phyloP scores from a whole-genome alignment of 805 yeast genomes.

The Nakazawaea ambrosiae region DNA sequence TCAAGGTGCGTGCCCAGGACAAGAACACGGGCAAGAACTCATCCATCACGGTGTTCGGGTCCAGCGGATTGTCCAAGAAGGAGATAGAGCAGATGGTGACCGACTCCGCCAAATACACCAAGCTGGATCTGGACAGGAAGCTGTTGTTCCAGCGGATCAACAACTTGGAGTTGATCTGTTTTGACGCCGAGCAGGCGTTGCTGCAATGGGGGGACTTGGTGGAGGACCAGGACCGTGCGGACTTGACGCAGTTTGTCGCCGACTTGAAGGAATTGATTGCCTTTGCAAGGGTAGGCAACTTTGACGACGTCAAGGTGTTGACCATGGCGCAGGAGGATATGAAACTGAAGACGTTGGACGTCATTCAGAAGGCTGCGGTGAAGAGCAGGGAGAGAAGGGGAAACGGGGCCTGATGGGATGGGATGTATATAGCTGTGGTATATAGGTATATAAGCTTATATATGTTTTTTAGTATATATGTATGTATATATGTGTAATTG shows the following conservation, averaged over 20 bases:
- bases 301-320: constrained; percentile 21
- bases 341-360: constrained; percentile 20
- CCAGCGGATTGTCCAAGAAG: constrained; percentile 83
- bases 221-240: constrained; percentile 12
- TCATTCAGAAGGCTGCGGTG: constrained; percentile 22
- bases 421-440: too few relatives aligned
- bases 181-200: constrained; percentile 28
- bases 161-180: constrained; percentile 34
- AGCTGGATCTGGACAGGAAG: constrained; percentile 80
- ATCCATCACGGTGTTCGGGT: constrained; percentile 93
- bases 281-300: constrained; percentile 22
- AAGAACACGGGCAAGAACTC: constrained; percentile 92
- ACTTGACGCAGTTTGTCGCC: constrained; percentile 15
- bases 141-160: constrained; percentile 80
- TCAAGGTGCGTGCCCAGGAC: constrained; percentile 91
- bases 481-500: not conserved
- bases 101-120: constrained; percentile 86
- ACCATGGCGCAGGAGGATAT: constrained; percentile 29
- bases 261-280: constrained; percentile 22
- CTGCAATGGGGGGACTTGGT: constrained; percentile 17
- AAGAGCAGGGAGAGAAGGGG: constrained; percentile 13
- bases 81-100: constrained; percentile 89
- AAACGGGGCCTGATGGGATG: too few relatives aligned
- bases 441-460: not conserved
- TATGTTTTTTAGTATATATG: not conserved